Conservation (phyloP, 495 filamentous ascomycete species). For the Penicillium canescens region DNA sequence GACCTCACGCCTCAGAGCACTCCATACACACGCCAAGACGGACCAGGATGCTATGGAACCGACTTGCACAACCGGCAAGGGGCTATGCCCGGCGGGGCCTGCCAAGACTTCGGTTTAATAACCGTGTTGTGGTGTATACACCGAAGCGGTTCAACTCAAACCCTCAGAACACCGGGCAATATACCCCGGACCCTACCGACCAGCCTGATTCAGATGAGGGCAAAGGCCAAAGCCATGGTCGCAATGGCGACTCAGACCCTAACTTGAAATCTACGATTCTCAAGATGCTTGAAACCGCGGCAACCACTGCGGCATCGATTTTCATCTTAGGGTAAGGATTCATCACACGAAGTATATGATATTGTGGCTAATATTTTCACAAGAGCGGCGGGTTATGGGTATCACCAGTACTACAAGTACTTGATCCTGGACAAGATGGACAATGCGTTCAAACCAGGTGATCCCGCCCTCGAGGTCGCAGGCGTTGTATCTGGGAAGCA, state of each 20-base stretch:
- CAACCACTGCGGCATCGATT: constrained; percentile 86
- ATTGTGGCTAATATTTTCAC: constrained; percentile 15
- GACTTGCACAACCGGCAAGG: constrained; percentile 24
- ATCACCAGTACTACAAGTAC: constrained; percentile 87
- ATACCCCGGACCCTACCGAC: constrained; percentile 32
- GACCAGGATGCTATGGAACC: constrained; percentile 22
- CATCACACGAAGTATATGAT: neutral
- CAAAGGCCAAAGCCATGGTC: constrained; percentile 18
- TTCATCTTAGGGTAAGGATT: constrained; percentile 68
- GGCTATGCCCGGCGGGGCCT: constrained; percentile 21
- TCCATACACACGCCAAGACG: constrained; percentile 2
- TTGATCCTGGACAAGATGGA: constrained; percentile 86
- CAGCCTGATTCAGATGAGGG: constrained; percentile 35
- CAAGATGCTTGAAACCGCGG: constrained; percentile 83
- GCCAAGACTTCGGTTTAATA: constrained; percentile 11
- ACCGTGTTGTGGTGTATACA: constrained; percentile 6
- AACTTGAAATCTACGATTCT: constrained; percentile 52
- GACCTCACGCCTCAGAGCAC: neutral
- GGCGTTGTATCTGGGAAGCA: constrained; percentile 62
- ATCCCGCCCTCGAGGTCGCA: constrained; percentile 87
- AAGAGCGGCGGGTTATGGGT: constrained; percentile 77
- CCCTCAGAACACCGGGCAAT: constrained; percentile 27
- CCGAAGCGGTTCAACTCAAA: constrained; percentile 30
- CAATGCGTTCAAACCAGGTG: constrained; percentile 88
- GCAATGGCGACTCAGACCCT: constrained; percentile 31